Conservation (phyloP, 2,329 filamentous ascomycete genomes). For the Arthrobotrys megalospora region DNA sequence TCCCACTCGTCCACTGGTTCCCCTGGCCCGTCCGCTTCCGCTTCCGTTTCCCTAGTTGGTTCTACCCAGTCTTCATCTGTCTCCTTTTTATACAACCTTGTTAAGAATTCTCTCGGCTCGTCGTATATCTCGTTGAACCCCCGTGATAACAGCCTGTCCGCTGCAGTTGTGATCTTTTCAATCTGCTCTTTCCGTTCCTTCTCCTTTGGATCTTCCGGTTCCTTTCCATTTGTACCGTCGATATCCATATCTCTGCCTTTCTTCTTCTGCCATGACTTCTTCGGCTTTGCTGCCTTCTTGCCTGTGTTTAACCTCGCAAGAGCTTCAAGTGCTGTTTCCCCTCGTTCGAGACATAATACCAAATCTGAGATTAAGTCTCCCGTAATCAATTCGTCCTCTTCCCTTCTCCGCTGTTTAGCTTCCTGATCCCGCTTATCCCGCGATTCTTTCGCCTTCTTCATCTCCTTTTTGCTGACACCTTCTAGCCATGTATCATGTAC, state of each 20-base stretch:
- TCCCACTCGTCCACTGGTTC: conserved; percentile 78
- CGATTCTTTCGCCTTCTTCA: conserved; percentile 87
- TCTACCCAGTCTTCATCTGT: conserved; percentile 87
- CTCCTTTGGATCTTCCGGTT: conserved; percentile 78
- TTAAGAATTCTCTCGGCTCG: conserved; percentile 83
- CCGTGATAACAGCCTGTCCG: conserved; percentile 85
- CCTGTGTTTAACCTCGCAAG: conserved; percentile 82
- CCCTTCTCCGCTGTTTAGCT: conserved; percentile 77
- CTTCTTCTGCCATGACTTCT: conserved; percentile 76
- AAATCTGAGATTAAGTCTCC: conserved; percentile 81
- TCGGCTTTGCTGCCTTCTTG: conserved; percentile 72
- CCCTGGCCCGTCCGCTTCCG: conserved; percentile 64
- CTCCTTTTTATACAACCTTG: conserved; percentile 85
- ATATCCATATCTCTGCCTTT: conserved; percentile 79
- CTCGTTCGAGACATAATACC: conserved; percentile 80
- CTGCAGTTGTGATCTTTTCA: conserved; percentile 86
- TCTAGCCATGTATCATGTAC: conserved; percentile 94
- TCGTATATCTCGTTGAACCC: conserved; percentile 95
- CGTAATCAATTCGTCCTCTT: conserved; percentile 81
- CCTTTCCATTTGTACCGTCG: conserved; percentile 69
- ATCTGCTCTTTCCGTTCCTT: conserved; percentile 80
- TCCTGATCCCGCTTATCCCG: conserved; percentile 88
- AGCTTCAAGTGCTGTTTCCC: conserved; percentile 90
- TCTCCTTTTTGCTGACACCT: conserved; percentile 92
- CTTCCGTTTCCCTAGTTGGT: conserved; percentile 67